These are phyloP conservation scores for Lophiostoma macrostomum DNA, from an alignment of 495 filamentous ascomycete genomes.

Conservation along the genomic window DNA sequence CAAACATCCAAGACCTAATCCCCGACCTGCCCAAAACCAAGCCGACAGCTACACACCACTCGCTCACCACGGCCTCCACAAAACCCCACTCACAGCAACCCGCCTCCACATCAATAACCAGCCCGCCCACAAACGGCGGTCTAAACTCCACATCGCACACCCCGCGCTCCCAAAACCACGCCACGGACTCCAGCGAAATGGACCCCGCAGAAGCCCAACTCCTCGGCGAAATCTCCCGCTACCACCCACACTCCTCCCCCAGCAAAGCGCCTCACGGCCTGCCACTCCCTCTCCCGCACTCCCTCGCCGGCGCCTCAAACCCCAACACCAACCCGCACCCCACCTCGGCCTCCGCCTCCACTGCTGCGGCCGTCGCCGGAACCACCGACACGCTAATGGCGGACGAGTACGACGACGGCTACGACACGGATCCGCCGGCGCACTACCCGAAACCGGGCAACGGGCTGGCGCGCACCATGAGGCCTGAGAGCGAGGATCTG, in stretches of 20 bases:
- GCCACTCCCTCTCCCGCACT: neutral
- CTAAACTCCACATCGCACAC: conserved; percentile 3
- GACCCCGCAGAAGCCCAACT: conserved; percentile 34
- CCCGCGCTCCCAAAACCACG: conserved; percentile 16
- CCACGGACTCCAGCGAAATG: conserved; percentile 25
- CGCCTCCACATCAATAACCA: neutral
- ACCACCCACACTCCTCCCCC: neutral
- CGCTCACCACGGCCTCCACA: conserved; percentile 9
- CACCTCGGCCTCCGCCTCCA: neutral
- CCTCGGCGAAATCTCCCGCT: conserved; percentile 22
- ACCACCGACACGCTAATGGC: neutral
- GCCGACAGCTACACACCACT: neutral
- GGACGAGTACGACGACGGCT: conserved; percentile 33
- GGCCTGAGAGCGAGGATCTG: conserved; percentile 41
- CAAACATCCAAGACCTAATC: conserved; percentile 33
- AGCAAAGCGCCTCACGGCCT: neutral
- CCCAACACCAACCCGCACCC: neutral
- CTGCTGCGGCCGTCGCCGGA: neutral
- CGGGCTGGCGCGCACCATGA: conserved; percentile 39
- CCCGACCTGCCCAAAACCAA: conserved; percentile 1
- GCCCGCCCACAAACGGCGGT: conserved; percentile 13
- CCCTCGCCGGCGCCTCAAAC: too few relatives aligned
- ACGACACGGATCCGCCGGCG: conserved; percentile 40
- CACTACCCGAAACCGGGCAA: conserved; percentile 42
- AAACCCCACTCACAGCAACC: neutral